Percentiles rank a stretch among this genome's conserved stretches.
These are phyloP conservation scores for Suillus subalutaceus DNA, from an alignment of 768 basidiomycete species.

Conservation along the genomic window DNA sequence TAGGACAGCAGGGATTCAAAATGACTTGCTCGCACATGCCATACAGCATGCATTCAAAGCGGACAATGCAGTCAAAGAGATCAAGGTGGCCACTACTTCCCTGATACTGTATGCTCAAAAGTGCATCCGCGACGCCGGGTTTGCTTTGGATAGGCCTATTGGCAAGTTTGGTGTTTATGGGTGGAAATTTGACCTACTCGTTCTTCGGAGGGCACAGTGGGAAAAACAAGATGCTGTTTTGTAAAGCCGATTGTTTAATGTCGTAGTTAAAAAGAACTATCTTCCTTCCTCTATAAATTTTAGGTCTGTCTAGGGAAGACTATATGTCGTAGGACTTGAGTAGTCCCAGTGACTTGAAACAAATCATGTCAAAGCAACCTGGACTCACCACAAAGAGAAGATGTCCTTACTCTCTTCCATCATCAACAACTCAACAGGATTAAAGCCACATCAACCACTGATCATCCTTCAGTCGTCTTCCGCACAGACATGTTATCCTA, in stretches of 20 bases:
- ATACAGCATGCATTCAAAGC: constrained; percentile 57
- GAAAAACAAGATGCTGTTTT: constrained; percentile 25
- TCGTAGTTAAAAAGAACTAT: not conserved
- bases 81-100: constrained; percentile 51
- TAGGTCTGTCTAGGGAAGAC: not conserved
- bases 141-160: constrained; percentile 45
- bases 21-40: constrained; percentile 67
- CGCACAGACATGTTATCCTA: constrained; percentile 58
- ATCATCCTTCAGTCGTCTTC: constrained; percentile 62
- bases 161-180: constrained; percentile 54
- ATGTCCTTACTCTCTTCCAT: constrained; percentile 35
- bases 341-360: not conserved
- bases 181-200: constrained; percentile 55
- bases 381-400: not conserved
- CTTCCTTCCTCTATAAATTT: not conserved
- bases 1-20: constrained; percentile 56
- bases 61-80: constrained; percentile 42
- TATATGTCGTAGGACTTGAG: not conserved
- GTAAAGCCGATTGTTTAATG: not conserved
- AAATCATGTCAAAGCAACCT: not conserved
- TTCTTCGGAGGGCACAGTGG: constrained; percentile 52
- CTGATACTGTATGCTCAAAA: constrained; percentile 53
- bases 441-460: constrained; percentile 42
- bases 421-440: constrained; percentile 25
- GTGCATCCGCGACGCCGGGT: constrained; percentile 51